Evolutionary conservation across 106 monocot genomes (phyloP).

Genomic region (Iris macrosiphon): DNA sequence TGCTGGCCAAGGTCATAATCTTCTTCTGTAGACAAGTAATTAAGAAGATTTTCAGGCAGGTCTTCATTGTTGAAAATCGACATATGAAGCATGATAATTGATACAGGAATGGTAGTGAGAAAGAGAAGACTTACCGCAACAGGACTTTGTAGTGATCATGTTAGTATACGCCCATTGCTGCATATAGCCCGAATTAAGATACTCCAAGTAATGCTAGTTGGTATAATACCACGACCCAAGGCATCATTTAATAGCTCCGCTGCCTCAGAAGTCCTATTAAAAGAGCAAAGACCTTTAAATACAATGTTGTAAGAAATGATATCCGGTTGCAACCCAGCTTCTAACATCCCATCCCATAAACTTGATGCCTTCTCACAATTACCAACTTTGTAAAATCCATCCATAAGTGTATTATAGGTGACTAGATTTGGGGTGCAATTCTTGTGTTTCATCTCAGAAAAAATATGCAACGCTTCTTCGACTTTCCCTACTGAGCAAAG

Average conservation of each 20-base stretch:
- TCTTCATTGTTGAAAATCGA: too few species aligned
- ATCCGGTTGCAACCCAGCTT: conserved; percentile 59
- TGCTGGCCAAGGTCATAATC: too few species aligned
- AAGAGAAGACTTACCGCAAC: too few species aligned
- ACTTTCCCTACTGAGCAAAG: conserved; percentile 53
- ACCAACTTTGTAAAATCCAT: conserved; percentile 49
- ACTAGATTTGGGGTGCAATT: conserved; percentile 53
- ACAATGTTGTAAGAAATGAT: conserved; percentile 73
- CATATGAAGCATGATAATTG: too few species aligned
- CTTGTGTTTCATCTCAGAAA: conserved; percentile 41
- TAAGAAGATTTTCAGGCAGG: too few species aligned
- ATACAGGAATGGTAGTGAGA: too few species aligned
- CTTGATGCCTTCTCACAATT: conserved; percentile 42
- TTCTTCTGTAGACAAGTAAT: too few species aligned
- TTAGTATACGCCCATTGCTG: conserved; percentile 11
- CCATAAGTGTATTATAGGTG: conserved; percentile 77
- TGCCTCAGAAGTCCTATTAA: conserved; percentile 37
- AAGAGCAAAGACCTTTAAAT: conserved; percentile 69
- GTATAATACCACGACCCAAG: conserved; percentile 30
- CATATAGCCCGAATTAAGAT: conserved; percentile 61
- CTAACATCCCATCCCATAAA: conserved; percentile 52
- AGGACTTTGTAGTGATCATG: too few species aligned
- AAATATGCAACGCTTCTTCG: conserved; percentile 43
- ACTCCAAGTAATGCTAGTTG: conserved; percentile 58
- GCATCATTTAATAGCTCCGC: conserved; percentile 42